Evolutionary conservation across 352 stramenopile species (phyloP).

Genomic region (Globisporangium recalcitrans): DNA sequence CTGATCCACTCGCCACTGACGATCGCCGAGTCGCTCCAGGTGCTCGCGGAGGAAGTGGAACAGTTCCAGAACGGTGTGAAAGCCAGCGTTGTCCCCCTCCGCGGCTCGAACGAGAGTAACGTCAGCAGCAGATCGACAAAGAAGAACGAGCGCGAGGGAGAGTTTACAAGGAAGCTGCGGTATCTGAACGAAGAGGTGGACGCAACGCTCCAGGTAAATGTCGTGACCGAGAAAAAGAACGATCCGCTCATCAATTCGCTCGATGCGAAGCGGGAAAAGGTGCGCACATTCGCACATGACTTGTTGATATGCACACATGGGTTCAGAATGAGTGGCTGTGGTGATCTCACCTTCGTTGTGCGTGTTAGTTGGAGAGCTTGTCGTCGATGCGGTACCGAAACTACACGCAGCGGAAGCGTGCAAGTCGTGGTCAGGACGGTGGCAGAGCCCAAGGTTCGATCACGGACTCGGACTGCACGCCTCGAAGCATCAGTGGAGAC

Average conservation of each 20-base stretch:
- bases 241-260: slow-evolving; percentile 68
- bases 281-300: slow-evolving; percentile 5
- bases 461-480: slow-evolving; percentile 15
- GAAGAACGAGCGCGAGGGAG: slow-evolving; percentile 35
- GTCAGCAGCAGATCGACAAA: slow-evolving; percentile 1
- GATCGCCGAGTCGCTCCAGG: slow-evolving; percentile 55
- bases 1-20: slow-evolving; percentile 52
- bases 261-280: slow-evolving; percentile 63
- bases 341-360: not conserved
- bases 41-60: slow-evolving; percentile 50
- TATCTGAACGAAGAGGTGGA: slow-evolving; percentile 66
- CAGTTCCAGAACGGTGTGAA: slow-evolving; percentile 50
- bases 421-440: slow-evolving; percentile 12
- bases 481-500: slow-evolving; percentile 9
- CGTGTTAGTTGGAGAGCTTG: slow-evolving; percentile 36
- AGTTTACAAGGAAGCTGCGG: slow-evolving; percentile 50
- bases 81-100: slow-evolving; percentile 34
- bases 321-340: slow-evolving; percentile 4
- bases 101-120: slow-evolving; percentile 13
- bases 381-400: slow-evolving; percentile 72
- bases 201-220: slow-evolving; percentile 61
- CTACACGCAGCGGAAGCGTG: slow-evolving; percentile 30
- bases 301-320: not conserved
- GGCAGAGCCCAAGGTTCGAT: slow-evolving; percentile 11
- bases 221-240: slow-evolving; percentile 70